Conservation (phyloP, 2,329 filamentous ascomycete genomes). For the Orbilia javanica region DNA sequence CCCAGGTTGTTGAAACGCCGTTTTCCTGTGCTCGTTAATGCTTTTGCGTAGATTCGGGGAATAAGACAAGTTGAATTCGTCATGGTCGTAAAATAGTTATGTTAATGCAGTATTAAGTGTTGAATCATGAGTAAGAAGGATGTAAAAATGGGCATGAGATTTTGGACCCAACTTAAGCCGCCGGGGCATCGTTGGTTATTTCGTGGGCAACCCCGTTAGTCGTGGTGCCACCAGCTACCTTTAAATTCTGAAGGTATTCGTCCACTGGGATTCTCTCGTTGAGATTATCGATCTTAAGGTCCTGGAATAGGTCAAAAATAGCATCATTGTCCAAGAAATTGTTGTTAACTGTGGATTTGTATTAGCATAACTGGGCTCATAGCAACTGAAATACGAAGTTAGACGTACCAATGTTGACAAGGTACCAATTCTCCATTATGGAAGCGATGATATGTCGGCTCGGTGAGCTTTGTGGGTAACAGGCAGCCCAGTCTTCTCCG, state of each 20-base stretch:
- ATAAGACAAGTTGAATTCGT: constrained; percentile 44
- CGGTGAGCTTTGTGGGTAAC: constrained; percentile 80
- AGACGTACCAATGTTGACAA: constrained; percentile 93
- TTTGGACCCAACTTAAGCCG: constrained; percentile 9
- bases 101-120: constrained; percentile 33
- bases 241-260: constrained; percentile 58
- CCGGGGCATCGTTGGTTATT: constrained; percentile 25
- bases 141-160: neutral
- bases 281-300: constrained; percentile 76
- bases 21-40: constrained; percentile 25
- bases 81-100: constrained; percentile 17
- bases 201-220: constrained; percentile 31
- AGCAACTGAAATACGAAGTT: neutral
- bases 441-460: constrained; percentile 83
- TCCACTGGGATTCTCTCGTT: constrained; percentile 66
- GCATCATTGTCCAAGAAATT: constrained; percentile 88
- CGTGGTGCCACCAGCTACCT: constrained; percentile 22
- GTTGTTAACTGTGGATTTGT: constrained; percentile 80
- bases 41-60: neutral
- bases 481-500: constrained; percentile 93
- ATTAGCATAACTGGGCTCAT: constrained; percentile 60
- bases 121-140: constrained; percentile 31
- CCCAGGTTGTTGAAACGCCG: constrained; percentile 57
- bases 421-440: constrained; percentile 90
- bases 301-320: constrained; percentile 88